A percentile compares a stretch with the other conserved stretches of the same genome.
Evolutionary conservation across 1,284 basidiomycete species (phyloP).

Genomic region (Trichosporon asahii): DNA sequence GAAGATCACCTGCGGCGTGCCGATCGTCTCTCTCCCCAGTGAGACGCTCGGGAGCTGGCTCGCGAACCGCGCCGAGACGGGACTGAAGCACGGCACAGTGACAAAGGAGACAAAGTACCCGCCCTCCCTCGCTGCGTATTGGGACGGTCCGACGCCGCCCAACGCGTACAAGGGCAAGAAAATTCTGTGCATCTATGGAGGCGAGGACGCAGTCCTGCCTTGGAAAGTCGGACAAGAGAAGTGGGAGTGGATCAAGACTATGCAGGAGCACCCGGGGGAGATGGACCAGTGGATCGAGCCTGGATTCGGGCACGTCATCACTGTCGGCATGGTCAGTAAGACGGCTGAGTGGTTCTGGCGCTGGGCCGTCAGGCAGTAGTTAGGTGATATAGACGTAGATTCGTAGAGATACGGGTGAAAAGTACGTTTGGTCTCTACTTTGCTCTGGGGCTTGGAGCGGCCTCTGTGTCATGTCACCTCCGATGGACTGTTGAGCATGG

Average conservation of each 20-base stretch:
- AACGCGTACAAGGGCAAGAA: constrained; percentile 64
- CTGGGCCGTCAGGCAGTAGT: constrained; percentile 29
- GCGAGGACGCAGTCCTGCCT: constrained; percentile 46
- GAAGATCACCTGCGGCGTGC: constrained; percentile 66
- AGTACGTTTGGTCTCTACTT: no score
- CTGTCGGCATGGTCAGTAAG: constrained; percentile 46
- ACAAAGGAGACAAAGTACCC: constrained; percentile 57
- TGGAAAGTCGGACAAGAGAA: constrained; percentile 30
- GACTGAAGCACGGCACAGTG: constrained; percentile 56
- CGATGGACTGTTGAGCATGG: no score
- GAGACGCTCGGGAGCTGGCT: constrained; percentile 60
- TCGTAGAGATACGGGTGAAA: no score
- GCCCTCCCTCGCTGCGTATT: constrained; percentile 55
- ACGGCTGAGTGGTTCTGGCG: constrained; percentile 48
- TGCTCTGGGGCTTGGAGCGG: no score
- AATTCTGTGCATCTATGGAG: constrained; percentile 65
- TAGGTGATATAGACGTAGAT: neutral
- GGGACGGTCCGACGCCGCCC: constrained; percentile 55
- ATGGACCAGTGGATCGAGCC: constrained; percentile 46
- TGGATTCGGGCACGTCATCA: constrained; percentile 47
- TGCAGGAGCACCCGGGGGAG: constrained; percentile 1
- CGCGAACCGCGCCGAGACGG: constrained; percentile 52
- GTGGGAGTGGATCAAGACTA: constrained; percentile 33
- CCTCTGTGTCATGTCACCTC: no score
- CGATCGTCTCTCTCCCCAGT: constrained; percentile 72